Evolutionary conservation across 352 stramenopile genomes (phyloP).

Genomic region (Globisporangium lucens): DNA sequence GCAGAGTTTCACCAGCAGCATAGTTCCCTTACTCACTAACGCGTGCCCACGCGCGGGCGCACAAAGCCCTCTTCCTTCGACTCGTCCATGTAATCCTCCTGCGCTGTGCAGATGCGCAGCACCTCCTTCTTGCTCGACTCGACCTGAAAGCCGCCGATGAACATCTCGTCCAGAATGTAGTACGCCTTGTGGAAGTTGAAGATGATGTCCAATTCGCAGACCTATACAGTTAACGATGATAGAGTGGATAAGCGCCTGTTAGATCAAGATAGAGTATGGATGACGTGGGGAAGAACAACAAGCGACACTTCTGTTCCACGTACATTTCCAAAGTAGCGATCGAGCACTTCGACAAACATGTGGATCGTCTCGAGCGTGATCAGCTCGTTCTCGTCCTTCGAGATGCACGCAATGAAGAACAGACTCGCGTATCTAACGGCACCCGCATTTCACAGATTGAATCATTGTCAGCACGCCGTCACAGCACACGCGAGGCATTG

Average conservation of each 20-base stretch:
- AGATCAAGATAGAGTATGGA: background rate
- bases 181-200: constrained; percentile 99
- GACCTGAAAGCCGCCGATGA: constrained; percentile 97
- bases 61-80: constrained; percentile 84
- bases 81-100: constrained; percentile 91
- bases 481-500: background rate
- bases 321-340: constrained; percentile 96
- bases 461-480: background rate
- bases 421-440: constrained; percentile 91
- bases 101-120: constrained; percentile 83
- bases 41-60: constrained; percentile 55
- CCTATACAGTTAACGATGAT: constrained; percentile 24
- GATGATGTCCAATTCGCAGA: constrained; percentile 97
- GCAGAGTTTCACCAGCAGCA: constrained; percentile 2
- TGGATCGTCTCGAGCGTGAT: constrained; percentile 98
- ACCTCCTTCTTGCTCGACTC: constrained; percentile 94
- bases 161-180: constrained; percentile 99
- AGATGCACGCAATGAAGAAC: constrained; percentile 97
- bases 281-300: background rate
- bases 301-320: constrained; percentile 10
- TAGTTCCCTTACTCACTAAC: constrained; percentile 28
- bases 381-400: constrained; percentile 96
- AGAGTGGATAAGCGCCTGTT: background rate
- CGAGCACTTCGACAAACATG: constrained; percentile 97
- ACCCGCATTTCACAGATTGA: background rate